Evolutionary conservation across 2,329 filamentous ascomycete species (phyloP).

Genomic region (Stagonosporopsis vannaccii): DNA sequence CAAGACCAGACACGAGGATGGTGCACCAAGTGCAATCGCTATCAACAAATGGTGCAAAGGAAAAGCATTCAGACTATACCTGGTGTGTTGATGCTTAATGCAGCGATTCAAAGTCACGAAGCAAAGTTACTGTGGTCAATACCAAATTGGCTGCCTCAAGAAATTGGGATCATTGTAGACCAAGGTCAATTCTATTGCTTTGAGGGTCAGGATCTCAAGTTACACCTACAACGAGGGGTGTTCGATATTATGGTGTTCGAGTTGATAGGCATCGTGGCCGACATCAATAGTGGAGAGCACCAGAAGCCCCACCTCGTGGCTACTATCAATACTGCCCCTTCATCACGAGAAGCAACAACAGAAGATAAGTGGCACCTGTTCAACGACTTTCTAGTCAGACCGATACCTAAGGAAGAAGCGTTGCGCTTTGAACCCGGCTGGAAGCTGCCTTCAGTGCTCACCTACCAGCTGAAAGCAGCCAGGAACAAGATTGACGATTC

Average conservation of each 20-base stretch:
- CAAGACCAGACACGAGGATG: conserved; percentile 90
- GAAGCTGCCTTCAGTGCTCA: conserved; percentile 89
- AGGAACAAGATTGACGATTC: conserved; percentile 83
- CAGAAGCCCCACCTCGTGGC: conserved; percentile 92
- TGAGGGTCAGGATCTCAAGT: conserved; percentile 85
- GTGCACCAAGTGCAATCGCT: conserved; percentile 90
- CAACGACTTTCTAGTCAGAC: conserved; percentile 93
- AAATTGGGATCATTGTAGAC: conserved; percentile 91
- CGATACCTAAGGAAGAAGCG: conserved; percentile 81
- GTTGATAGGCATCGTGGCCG: conserved; percentile 85
- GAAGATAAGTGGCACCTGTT: conserved; percentile 91
- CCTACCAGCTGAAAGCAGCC: conserved; percentile 82
- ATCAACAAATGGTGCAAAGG: conserved; percentile 84
- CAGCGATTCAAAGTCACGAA: conserved; percentile 75
- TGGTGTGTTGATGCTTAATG: conserved; percentile 85
- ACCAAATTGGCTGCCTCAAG: conserved; percentile 89
- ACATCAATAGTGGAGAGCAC: conserved; percentile 84
- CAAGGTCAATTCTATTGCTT: conserved; percentile 94
- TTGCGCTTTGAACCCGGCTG: conserved; percentile 87
- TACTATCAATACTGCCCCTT: conserved; percentile 82
- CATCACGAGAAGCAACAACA: conserved; percentile 64
- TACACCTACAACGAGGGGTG: conserved; percentile 79
- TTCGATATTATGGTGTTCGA: conserved; percentile 90
- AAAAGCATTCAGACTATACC: conserved; percentile 86
- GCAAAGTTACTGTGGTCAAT: conserved; percentile 85